phyloP scores from a whole-genome alignment of 129 eudicot genomes.

The Kitagawia praeruptora region DNA sequence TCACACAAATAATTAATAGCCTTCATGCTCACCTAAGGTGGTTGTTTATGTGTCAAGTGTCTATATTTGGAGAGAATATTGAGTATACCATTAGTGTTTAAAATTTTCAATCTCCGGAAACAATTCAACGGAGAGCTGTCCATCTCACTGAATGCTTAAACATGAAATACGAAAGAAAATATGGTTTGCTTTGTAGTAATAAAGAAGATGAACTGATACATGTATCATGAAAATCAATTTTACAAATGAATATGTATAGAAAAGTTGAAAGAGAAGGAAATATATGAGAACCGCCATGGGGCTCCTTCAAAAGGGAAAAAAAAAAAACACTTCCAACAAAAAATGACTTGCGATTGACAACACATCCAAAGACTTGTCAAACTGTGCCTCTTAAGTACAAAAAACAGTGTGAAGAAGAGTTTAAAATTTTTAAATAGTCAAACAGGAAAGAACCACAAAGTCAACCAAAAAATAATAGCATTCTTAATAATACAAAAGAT shows the following conservation, averaged over 20 bases:
- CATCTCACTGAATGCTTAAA: not conserved
- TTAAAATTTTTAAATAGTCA: not conserved
- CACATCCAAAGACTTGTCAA: not conserved
- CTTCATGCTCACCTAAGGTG: not conserved
- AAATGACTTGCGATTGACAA: not conserved
- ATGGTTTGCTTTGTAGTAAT: not conserved
- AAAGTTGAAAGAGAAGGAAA: not conserved
- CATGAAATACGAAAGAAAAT: not conserved
- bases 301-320: not conserved
- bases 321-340: not conserved
- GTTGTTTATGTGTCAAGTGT: not conserved
- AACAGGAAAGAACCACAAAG: not conserved
- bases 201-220: too few relatives aligned
- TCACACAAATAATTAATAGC: not conserved
- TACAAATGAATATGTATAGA: not conserved
- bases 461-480: not conserved
- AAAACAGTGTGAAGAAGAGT: not conserved
- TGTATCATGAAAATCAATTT: not conserved
- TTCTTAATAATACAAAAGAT: not conserved
- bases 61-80: not conserved
- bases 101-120: not conserved
- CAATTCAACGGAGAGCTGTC: not conserved
- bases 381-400: not conserved
- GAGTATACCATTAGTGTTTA: not conserved
- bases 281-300: not conserved